Percentiles rank a stretch among this genome's conserved stretches.
These are phyloP conservation scores for Multifurca ochricompacta DNA, from an alignment of 768 basidiomycete genomes.

Conservation along the genomic window DNA sequence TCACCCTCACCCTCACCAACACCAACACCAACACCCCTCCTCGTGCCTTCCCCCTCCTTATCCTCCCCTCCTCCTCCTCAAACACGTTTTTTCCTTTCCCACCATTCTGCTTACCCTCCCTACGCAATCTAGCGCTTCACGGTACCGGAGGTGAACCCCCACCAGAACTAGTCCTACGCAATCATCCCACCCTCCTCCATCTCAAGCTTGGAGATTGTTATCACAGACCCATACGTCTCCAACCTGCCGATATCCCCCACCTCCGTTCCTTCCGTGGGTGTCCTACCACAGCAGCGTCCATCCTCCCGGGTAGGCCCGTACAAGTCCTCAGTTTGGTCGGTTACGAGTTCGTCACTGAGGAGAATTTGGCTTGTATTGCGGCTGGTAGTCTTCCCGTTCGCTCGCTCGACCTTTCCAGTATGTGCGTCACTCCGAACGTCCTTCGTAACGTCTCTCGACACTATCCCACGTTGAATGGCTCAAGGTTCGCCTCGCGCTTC, in stretches of 20 bases:
- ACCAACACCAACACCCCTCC: no score
- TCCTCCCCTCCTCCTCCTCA: no score
- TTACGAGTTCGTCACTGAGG: conserved; percentile 46
- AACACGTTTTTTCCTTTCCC: no score
- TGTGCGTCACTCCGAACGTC: conserved; percentile 49
- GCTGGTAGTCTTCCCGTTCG: conserved; percentile 41
- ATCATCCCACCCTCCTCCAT: conserved; percentile 32
- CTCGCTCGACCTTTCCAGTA: conserved; percentile 50
- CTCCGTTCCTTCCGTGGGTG: conserved; percentile 54
- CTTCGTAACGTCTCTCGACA: conserved; percentile 48
- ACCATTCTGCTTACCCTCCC: conserved; percentile 25
- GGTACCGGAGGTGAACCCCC: conserved; percentile 29
- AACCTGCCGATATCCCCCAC: conserved; percentile 37
- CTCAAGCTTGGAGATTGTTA: conserved; percentile 40
- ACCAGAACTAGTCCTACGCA: conserved; percentile 30
- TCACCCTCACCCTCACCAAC: conserved; percentile 25
- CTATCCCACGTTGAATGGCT: conserved; percentile 43
- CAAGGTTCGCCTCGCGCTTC: conserved; percentile 49
- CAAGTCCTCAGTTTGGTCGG: conserved; percentile 48
- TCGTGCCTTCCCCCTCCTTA: no score
- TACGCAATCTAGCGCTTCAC: conserved; percentile 29
- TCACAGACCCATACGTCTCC: conserved; percentile 35
- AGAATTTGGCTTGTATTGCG: conserved; percentile 45
- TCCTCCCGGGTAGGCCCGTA: conserved; percentile 57
- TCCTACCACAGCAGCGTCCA: conserved; percentile 46